phyloP scores from a whole-genome alignment of 1,284 basidiomycete species.

The Porphyrellus sp. region DNA sequence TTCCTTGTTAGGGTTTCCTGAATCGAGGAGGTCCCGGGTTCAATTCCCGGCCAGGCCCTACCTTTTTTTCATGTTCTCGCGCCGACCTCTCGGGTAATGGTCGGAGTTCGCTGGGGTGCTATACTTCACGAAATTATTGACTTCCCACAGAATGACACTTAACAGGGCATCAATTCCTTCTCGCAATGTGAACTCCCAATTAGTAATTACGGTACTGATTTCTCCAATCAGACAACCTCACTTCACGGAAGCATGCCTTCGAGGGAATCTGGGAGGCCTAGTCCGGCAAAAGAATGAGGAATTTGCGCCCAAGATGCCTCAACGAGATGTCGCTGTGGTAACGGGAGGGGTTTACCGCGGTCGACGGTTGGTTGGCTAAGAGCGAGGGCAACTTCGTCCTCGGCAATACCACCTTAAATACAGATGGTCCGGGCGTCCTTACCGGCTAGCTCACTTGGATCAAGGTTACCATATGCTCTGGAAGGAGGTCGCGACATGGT shows the following conservation, averaged over 20 bases:
- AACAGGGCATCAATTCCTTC: neutral
- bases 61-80: neutral
- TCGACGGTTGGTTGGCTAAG: constrained; percentile 31
- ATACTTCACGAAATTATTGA: no score
- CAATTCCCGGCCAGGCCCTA: constrained; percentile 79
- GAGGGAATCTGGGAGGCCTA: constrained; percentile 28
- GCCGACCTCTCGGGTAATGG: neutral
- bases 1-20: constrained; percentile 48
- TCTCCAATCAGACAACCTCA: neutral
- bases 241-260: no score
- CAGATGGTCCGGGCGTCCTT: constrained; percentile 34
- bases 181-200: no score
- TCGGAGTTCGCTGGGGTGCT: constrained; percentile 7
- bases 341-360: constrained; percentile 22
- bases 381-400: constrained; percentile 32
- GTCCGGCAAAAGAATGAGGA: constrained; percentile 35
- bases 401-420: constrained; percentile 38
- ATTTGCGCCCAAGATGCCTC: constrained; percentile 31
- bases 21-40: constrained; percentile 82
- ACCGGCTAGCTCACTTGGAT: constrained; percentile 32
- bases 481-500: constrained; percentile 31
- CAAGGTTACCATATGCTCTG: constrained; percentile 27
- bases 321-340: constrained; percentile 26
- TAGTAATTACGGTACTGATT: no score
- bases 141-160: no score